These are phyloP conservation scores for Pleurotus sapidus DNA, from an alignment of 768 basidiomycete genomes.

Conservation along the genomic window DNA sequence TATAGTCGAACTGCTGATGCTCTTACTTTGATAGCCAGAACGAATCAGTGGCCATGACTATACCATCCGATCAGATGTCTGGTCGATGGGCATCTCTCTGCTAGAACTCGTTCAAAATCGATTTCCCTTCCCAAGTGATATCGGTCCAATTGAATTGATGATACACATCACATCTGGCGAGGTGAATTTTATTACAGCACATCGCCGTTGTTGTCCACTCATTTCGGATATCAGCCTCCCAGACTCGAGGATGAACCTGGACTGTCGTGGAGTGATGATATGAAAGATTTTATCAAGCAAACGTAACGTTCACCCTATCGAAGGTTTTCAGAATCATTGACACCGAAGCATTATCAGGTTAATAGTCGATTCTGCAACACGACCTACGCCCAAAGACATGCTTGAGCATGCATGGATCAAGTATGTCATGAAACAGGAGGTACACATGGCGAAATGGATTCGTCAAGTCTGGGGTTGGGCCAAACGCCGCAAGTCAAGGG, in stretches of 20 bases:
- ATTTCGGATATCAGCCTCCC: constrained; percentile 56
- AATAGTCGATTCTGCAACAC: constrained; percentile 60
- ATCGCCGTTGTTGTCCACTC: constrained; percentile 6
- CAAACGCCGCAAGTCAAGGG: constrained; percentile 38
- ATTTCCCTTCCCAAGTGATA: constrained; percentile 91
- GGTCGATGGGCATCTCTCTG: constrained; percentile 95
- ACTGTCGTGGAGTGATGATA: constrained; percentile 71
- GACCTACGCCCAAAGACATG: constrained; percentile 84
- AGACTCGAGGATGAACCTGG: constrained; percentile 73
- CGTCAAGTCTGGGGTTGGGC: constrained; percentile 81
- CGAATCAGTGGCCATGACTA: constrained; percentile 91
- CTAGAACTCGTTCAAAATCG: constrained; percentile 92
- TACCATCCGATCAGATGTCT: constrained; percentile 94
- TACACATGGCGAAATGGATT: constrained; percentile 89
- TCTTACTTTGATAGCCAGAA: constrained; percentile 64
- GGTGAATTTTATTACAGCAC: constrained; percentile 36
- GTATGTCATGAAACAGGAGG: constrained; percentile 73
- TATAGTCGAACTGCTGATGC: constrained; percentile 11
- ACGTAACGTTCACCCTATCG: constrained; percentile 53
- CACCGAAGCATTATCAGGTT: constrained; percentile 43
- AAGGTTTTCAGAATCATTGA: constrained; percentile 3
- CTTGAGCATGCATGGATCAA: constrained; percentile 82
- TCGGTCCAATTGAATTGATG: constrained; percentile 92
- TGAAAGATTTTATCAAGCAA: constrained; percentile 89
- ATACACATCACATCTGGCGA: constrained; percentile 84